Base-by-base conservation (phyloP, 1,284 basidiomycete genomes). In the Cutaneotrichosporon cavernicola region DNA sequence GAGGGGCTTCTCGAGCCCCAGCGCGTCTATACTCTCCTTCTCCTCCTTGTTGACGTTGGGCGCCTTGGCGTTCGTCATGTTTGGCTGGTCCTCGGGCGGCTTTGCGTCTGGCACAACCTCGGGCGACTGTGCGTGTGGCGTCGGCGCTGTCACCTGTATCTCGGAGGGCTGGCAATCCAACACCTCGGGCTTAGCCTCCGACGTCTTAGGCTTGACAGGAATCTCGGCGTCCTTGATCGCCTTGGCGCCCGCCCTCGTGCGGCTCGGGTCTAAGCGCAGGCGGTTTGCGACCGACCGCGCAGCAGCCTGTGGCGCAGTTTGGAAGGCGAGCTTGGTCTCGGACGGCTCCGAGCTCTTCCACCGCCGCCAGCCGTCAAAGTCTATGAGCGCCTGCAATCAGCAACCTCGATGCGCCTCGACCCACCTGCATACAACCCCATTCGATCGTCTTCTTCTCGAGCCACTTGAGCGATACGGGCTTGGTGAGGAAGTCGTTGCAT, bases 401-500 rank as follows among this genome's bases (percentile, higher is more conserved):
- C 58, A 26, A 14, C n/a, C 2, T 7, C 14, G 13, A 38, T 11
- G n/a, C 43, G 18, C 58, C 46, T 14, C 55, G 5, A 58, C 78
- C 65, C 59, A 77, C 78, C 73, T 81, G 80, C 79, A 81, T 81
- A 62, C 80, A 83, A 5, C 85, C 96, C 97, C 97, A 99, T 79
- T 99, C 97, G 67, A 97, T 91, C 72, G 99, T 95, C 84, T 99
- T 99, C 83, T 90, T 92, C 79, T 98, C 94, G 60, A 99, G 83
- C 97, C 97, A 99, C 57, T 90, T 85, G 22, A 97, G 83, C 11
- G 91, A 92, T 34, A 99, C 96, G 0, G 97, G 97, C 76, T 99
- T 99, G 56, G 95, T 99, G 63, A 99, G 81, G 81, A 98, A 99
- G 79, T 99, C 97, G 74, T 99, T 99, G 82, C 97, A 99, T 3